Conservation (phyloP, 2,329 filamentous ascomycete species). For the Aspergillus japonicus region DNA sequence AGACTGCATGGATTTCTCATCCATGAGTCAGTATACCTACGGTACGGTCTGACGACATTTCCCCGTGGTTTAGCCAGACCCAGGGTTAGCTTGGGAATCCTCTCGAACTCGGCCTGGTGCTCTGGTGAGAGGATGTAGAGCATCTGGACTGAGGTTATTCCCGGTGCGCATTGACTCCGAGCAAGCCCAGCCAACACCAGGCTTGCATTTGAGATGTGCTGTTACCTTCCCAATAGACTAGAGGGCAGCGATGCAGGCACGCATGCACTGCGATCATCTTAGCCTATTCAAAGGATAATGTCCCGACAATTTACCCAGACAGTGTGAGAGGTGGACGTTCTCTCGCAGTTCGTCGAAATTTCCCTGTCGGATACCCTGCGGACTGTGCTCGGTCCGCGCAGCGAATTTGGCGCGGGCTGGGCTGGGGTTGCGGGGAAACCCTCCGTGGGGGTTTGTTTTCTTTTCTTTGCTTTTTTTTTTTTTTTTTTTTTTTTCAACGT, state of each 20-base stretch:
- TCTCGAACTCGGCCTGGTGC: background rate
- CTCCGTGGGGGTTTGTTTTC: background rate
- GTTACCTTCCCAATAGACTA: background rate
- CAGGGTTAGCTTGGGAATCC: background rate
- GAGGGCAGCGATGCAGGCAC: background rate
- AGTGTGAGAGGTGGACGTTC: no score
- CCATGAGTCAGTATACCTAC: background rate
- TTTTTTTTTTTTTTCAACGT: background rate
- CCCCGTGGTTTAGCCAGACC: background rate
- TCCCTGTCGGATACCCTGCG: background rate
- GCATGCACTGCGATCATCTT: background rate
- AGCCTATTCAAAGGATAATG: background rate
- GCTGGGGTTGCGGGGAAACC: conserved; percentile 5
- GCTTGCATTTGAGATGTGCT: background rate
- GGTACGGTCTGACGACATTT: background rate
- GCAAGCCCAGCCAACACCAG: no score
- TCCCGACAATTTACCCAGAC: no score
- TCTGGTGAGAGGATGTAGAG: background rate
- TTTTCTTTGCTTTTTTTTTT: background rate
- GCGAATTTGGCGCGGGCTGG: background rate
- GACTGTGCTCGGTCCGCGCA: background rate
- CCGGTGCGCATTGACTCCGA: background rate
- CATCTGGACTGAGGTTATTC: background rate
- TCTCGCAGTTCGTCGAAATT: background rate
- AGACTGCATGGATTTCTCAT: background rate